A percentile compares a stretch with the other conserved stretches of the same genome.
These are phyloP conservation scores for Rhodotorula diobovata DNA, from an alignment of 768 basidiomycete genomes.

Conservation along the genomic window DNA sequence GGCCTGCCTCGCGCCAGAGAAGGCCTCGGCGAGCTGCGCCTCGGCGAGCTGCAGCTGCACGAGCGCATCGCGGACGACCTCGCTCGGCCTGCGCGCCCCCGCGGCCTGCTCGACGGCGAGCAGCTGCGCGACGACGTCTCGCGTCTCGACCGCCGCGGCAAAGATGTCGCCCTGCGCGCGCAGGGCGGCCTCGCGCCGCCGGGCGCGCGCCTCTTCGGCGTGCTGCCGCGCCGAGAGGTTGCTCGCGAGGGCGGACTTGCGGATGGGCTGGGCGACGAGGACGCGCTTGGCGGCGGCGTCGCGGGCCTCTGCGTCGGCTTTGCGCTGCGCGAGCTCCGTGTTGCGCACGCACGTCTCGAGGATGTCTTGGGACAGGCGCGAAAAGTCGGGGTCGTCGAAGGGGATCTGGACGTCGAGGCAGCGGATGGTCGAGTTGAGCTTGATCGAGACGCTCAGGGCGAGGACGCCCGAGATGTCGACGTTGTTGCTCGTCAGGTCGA, in stretches of 20 bases:
- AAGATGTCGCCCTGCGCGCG: constrained; percentile 29
- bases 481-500: constrained; percentile 56
- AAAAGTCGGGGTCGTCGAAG: constrained; percentile 47
- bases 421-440: constrained; percentile 73
- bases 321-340: constrained; percentile 66
- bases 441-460: constrained; percentile 80
- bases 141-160: constrained; percentile 29
- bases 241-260: constrained; percentile 47
- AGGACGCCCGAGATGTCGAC: constrained; percentile 87
- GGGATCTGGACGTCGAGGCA: constrained; percentile 92
- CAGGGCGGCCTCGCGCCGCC: not conserved
- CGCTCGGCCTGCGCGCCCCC: constrained; percentile 6
- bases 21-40: constrained; percentile 35
- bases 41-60: constrained; percentile 31
- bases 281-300: constrained; percentile 24
- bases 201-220: constrained; percentile 37
- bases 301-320: constrained; percentile 16
- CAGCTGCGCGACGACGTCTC: constrained; percentile 29
- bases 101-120: constrained; percentile 25
- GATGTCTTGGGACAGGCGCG: constrained; percentile 77
- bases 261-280: constrained; percentile 50
- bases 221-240: constrained; percentile 48
- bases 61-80: constrained; percentile 29
- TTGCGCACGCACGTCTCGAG: constrained; percentile 80
- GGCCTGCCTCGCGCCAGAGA: not conserved